Percentiles rank a stretch among this genome's conserved stretches.
phyloP scores from a whole-genome alignment of 2,329 filamentous ascomycete species.

The Paecilomyces niveus region DNA sequence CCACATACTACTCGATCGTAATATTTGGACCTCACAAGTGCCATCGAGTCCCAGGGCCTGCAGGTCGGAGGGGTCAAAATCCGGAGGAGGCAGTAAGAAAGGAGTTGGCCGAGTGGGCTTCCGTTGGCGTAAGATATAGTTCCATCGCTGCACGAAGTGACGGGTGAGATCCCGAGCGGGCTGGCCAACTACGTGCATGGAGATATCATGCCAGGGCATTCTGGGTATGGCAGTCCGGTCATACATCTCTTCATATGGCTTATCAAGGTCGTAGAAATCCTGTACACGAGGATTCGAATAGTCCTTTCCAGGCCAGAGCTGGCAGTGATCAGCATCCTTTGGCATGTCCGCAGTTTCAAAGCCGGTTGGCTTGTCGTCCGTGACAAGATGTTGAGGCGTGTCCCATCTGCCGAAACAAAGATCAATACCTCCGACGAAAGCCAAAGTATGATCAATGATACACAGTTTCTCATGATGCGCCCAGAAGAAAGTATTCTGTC shows the following conservation, averaged over 20 bases:
- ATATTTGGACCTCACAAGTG: slow-evolving; percentile 92
- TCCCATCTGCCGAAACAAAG: slow-evolving; percentile 97
- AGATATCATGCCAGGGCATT: slow-evolving; percentile 98
- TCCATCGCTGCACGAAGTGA: slow-evolving; percentile 97
- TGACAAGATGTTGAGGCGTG: slow-evolving; percentile 82
- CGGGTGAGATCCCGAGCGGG: slow-evolving; percentile 88
- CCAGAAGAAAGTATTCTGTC: slow-evolving; percentile 99
- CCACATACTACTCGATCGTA: slow-evolving; percentile 86
- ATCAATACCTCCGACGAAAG: slow-evolving; percentile 92
- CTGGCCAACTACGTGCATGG: slow-evolving; percentile 96
- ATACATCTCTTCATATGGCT: slow-evolving; percentile 99
- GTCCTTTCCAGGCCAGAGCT: slow-evolving; percentile 95
- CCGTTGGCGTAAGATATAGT: slow-evolving; percentile 86
- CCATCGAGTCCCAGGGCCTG: slow-evolving; percentile 83
- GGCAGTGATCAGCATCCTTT: slow-evolving; percentile 84
- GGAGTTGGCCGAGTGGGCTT: slow-evolving; percentile 91
- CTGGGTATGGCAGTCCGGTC: slow-evolving; percentile 79
- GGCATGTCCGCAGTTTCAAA: slow-evolving; percentile 73
- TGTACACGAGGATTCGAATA: slow-evolving; percentile 95
- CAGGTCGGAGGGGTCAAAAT: slow-evolving; percentile 79
- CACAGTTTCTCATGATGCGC: slow-evolving; percentile 98
- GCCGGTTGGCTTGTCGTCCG: slow-evolving; percentile 90
- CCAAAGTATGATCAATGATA: slow-evolving; percentile 90
- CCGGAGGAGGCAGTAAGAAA: slow-evolving; percentile 86
- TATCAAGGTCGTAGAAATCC: slow-evolving; percentile 87